Evolutionary conservation across 2,329 filamentous ascomycete genomes (phyloP), one percentile per base, ranked within the genome.

Genomic region (Diaporthe citrichinensis): DNA sequence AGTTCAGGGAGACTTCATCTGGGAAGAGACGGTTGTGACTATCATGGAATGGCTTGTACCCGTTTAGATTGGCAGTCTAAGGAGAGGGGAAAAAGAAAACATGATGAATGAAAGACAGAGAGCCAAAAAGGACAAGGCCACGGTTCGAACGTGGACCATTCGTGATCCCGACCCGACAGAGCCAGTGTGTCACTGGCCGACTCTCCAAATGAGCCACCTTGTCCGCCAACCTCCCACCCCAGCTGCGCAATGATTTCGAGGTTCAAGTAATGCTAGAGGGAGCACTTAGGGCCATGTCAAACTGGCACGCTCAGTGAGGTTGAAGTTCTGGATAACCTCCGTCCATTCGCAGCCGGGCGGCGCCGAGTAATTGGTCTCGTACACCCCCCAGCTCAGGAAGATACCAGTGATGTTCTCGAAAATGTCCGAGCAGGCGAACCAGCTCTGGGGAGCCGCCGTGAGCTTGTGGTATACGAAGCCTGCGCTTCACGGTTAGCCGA

Each of bases 331-430:
- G 2, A 68, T 25, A 3, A 76, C 58, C 14, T 44, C 67, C 6
- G 67, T 75, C 53, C 58, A 51, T 3, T 55, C 6, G 20, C 72
- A 76, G 2, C 73, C 75, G 14, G 6, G 1, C 15, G 73, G 75
- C 41, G 58, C 44, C 23, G 49, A 51, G 20, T 57, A 69, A 9
- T 59, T 36, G 3, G 14, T 10, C 12, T 25, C 23, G 10, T 51
- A 75, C 12, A 72, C 55, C 10, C 72, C 75, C 75, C 75, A 76
- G 41, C 36, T 73, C 34, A 75, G 73, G 31, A 76, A 72, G 14
- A n/a, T 28, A 9, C 75, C 36, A 44, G 44, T 51, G 10, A 61
- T 55, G 10, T 34, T 44, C 15, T 68, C 53, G 41, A 72, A 28
- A 23, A 25, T 61, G 44, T 69, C 49, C 8, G n/a, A 9, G 49